Percentiles rank a stretch among this genome's conserved stretches.
Evolutionary conservation across 768 basidiomycete genomes (phyloP).

Genomic region (Lyophyllum atratum): DNA sequence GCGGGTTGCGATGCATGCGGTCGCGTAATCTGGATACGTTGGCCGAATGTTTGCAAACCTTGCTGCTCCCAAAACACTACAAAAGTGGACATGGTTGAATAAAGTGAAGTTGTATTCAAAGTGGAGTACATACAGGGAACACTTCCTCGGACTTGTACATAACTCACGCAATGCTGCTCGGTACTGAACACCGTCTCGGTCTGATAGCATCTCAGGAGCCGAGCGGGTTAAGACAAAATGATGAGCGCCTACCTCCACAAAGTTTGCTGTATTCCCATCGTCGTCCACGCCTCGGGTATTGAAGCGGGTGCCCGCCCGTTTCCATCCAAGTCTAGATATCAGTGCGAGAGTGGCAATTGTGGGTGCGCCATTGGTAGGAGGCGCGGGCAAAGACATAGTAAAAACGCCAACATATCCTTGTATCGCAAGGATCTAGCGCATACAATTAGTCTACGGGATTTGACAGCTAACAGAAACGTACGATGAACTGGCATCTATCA

Average conservation of each 20-base stretch:
- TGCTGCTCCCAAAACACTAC: slow-evolving; percentile 99
- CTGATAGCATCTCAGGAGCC: slow-evolving; percentile 38
- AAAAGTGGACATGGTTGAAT: slow-evolving; percentile 16
- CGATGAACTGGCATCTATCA: slow-evolving; percentile 84
- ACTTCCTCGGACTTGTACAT: slow-evolving; percentile 92
- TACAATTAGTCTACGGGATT: slow-evolving; percentile 12
- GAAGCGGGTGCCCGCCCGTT: slow-evolving; percentile 95
- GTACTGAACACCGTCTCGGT: slow-evolving; percentile 91
- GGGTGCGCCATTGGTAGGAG: slow-evolving; percentile 73
- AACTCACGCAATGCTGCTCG: slow-evolving; percentile 86
- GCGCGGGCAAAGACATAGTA: slow-evolving; percentile 75
- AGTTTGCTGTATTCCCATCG: slow-evolving; percentile 93
- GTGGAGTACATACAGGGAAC: slow-evolving; percentile 76
- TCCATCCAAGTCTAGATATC: slow-evolving; percentile 90
- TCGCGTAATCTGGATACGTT: slow-evolving; percentile 91
- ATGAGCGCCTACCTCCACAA: slow-evolving; percentile 74
- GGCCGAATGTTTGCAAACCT: slow-evolving; percentile 92
- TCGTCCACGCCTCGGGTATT: slow-evolving; percentile 97
- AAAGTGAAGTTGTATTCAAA: slow-evolving; percentile 13
- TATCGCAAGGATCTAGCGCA: slow-evolving; percentile 75
- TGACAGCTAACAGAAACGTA: slow-evolving; percentile 37
- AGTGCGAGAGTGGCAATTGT: slow-evolving; percentile 75
- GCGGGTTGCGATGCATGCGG: slow-evolving; percentile 97
- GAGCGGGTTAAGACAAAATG: slow-evolving; percentile 1
- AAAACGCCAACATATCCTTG: slow-evolving; percentile 93